Base-by-base conservation (phyloP, 2,329 filamentous ascomycete species). In the Phialocephala subalpina region DNA sequence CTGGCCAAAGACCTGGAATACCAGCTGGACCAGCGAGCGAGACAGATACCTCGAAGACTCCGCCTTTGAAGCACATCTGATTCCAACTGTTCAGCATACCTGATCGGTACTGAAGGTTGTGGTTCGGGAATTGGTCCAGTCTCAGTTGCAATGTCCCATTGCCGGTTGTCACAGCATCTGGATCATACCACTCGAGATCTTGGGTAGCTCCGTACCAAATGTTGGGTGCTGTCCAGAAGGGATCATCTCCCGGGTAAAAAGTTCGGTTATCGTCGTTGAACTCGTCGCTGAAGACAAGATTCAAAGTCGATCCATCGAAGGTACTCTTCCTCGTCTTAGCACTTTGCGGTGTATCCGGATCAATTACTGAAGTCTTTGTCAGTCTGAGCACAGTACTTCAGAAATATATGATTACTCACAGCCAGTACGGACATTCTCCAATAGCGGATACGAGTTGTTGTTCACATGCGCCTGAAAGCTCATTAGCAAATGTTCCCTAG, bases 241-340 rank as follows among this genome's bases (percentile, higher is more conserved):
- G 83, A 70, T 87, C 85, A 68, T 87, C 85, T n/a, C 84, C 84
- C 35, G 81, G 79, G 67, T 86, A 87, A 70, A 87, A 87, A 0
- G 83, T 84, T 35, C 84, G 77, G 61, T 83, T 83, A 45, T 81
- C 74, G 9, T 79, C 76, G 66, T 86, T 86, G 75, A 87, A 87
- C 67, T 87, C 85, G 65, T 87, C 85, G 65, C 83, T 86, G 71
- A 86, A 87, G 0, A 86, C 83, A 2, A 87, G 72, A 14, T 81
- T 78, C 36, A 84, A 76, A 5, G 78, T 78, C 35, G 82, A 79
- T 8, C 81, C 81, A 64, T 82, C 78, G 27, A 83, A 74, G 1
- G 72, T 76, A 12, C 82, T 81, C 27, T 73, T 80, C 63, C 80
- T 79, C 0, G 77, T 83, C 74, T 77, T 82, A 18, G 79, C 84